Conservation (phyloP, 2,329 filamentous ascomycete species). For the Claviceps lovelessii region DNA sequence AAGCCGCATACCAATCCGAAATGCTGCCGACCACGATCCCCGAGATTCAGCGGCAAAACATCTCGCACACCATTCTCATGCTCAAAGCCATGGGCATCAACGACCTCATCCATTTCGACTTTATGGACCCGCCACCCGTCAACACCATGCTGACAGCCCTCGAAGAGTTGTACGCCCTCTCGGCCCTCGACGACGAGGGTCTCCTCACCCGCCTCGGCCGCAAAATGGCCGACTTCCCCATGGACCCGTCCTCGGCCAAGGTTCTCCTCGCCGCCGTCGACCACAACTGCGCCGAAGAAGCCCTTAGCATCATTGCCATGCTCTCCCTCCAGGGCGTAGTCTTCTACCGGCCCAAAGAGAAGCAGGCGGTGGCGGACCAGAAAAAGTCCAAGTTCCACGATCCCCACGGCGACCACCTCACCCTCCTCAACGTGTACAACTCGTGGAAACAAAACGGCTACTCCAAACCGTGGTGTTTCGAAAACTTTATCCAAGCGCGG, state of each 20-base stretch:
- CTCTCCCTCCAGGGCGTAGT: constrained; percentile 72
- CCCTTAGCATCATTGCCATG: constrained; percentile 91
- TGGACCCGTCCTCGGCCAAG: constrained; percentile 88
- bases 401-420: constrained; percentile 84
- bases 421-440: constrained; percentile 91
- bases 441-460: constrained; percentile 81
- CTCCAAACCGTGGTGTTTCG: constrained; percentile 84
- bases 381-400: constrained; percentile 98
- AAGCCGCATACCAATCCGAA: constrained; percentile 87
- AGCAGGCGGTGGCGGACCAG: constrained; percentile 88
- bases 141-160: constrained; percentile 96
- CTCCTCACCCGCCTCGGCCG: constrained; percentile 79
- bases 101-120: constrained; percentile 91
- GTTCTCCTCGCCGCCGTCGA: constrained; percentile 79
- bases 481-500: constrained; percentile 92
- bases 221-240: constrained; percentile 97
- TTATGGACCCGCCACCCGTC: constrained; percentile 95
- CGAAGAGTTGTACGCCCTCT: constrained; percentile 86
- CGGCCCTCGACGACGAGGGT: constrained; percentile 87
- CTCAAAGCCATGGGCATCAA: constrained; percentile 99
- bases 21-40: constrained; percentile 95
- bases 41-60: constrained; percentile 88
- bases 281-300: constrained; percentile 79
- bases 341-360: constrained; percentile 95
- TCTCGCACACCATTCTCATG: constrained; percentile 89